Base-by-base conservation (phyloP, 2,329 filamentous ascomycete species). In the Onygenales sp. region DNA sequence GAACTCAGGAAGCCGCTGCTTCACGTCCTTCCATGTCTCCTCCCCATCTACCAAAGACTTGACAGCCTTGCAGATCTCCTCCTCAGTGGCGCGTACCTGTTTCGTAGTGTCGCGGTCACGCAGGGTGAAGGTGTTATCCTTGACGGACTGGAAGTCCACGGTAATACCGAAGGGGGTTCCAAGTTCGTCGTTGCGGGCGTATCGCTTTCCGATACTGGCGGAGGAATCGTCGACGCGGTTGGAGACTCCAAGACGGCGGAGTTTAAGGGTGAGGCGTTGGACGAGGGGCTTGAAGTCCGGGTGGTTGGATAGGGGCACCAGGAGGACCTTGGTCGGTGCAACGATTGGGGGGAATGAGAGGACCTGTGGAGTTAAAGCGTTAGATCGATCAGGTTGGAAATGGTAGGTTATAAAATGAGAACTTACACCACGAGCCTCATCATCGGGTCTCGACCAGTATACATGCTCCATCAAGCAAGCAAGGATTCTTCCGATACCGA, bases 111-210 rank as follows among this genome's bases (percentile, higher is more conserved):
- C 93, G 59, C 90, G 85, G 69, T 97, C 92, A 66, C 92, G 80
- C 59, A 97, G 81, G 1, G 92, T 97, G 66, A 94, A 82, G 7
- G 86, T 87, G 67, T 82, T 82, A 69, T 96, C 90, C 72, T 95
- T 84, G 61, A 95, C 76, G 47, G 89, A 94, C 77, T 97, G 89
- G 80, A 96, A 97, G 71, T 97, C 92, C 56, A 97, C 82, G 0
- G 92, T 97, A 70, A 97, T 85, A 67, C 90, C 92, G 59, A 96
- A 85, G 7, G 92, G 89, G 44, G 93, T 97, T 64, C 92, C 93
- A 55, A 96, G 81, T 75, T 97, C 92, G 71, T 97, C 92, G 69
- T 96, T 96, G 64, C 93, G 85, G 67, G 87, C 84, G 72, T 95
- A 97, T 52, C 92, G 86, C 79, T 95, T 95, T 69, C 92, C 92